phyloP scores from a whole-genome alignment of 805 yeast species.

The Monosporozyma aquatica region DNA sequence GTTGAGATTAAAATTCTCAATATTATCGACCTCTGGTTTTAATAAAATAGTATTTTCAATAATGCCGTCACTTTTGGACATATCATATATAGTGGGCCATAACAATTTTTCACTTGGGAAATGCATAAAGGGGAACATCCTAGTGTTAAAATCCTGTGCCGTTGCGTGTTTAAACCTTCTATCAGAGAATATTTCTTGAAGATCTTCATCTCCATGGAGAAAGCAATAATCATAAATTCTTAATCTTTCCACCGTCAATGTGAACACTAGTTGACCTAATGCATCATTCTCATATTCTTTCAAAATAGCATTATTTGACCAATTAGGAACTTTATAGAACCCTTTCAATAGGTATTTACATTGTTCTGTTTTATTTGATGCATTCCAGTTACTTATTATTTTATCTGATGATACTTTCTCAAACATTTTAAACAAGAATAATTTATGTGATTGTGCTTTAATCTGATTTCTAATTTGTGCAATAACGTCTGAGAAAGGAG shows the following conservation, averaged over 20 bases:
- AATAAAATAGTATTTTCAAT: constrained; percentile 5
- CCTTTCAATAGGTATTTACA: constrained; percentile 4
- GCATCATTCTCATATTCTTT: neutral
- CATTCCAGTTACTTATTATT: neutral
- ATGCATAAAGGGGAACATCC: constrained; percentile 4
- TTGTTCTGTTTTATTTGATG: neutral
- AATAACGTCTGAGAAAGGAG: neutral
- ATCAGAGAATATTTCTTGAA: constrained; percentile 1
- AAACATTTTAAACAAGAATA: neutral
- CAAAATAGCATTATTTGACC: constrained; percentile 1
- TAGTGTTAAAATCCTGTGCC: constrained; percentile 3
- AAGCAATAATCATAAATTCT: constrained; percentile 26
- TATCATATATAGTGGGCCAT: constrained; percentile 1
- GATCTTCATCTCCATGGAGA: constrained; percentile 5
- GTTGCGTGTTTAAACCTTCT: neutral
- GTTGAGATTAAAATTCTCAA: constrained; percentile 11
- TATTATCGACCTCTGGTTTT: neutral
- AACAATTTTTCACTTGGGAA: neutral
- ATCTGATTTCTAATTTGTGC: neutral
- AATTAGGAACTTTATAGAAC: constrained; percentile 2
- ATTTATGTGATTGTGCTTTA: neutral
- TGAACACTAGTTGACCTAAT: constrained; percentile 1
- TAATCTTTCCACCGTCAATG: constrained; percentile 16
- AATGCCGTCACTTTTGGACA: neutral
- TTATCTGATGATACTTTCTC: neutral